These are phyloP conservation scores for Mortierella sp. DNA, from an alignment of 371 early-diverging fungal species.

Conservation along the genomic window DNA sequence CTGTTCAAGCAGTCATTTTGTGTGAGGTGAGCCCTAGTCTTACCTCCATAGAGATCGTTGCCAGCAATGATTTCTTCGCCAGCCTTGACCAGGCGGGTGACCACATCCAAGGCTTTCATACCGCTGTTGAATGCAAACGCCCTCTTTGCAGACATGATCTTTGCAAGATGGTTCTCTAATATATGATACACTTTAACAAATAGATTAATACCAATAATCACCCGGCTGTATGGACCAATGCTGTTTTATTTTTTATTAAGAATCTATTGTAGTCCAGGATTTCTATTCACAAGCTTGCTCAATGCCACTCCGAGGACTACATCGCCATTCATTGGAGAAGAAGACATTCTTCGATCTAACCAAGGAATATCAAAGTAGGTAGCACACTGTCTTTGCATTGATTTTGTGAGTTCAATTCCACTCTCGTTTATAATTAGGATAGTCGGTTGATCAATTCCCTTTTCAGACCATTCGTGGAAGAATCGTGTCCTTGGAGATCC, in stretches of 20 bases:
- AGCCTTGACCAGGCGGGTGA: slow-evolving; percentile 80
- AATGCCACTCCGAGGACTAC: neutral
- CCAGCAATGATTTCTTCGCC: slow-evolving; percentile 92
- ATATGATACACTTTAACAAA: neutral
- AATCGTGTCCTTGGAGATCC: slow-evolving; percentile 1
- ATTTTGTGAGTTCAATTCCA: neutral
- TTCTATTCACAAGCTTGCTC: neutral
- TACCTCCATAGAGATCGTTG: slow-evolving; percentile 91
- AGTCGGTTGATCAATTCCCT: slow-evolving; percentile 33
- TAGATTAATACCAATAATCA: slow-evolving; percentile 1
- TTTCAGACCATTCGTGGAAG: slow-evolving; percentile 6
- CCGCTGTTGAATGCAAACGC: slow-evolving; percentile 87
- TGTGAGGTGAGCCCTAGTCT: neutral
- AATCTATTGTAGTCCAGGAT: neutral
- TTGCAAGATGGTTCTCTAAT: slow-evolving; percentile 86
- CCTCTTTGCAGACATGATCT: slow-evolving; percentile 84
- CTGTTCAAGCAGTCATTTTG: neutral
- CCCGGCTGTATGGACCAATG: too few relatives aligned
- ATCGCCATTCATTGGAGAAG: neutral
- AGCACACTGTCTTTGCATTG: neutral
- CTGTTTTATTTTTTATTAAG: too few relatives aligned
- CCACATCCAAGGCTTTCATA: slow-evolving; percentile 90
- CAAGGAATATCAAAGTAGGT: neutral
- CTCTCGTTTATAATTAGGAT: slow-evolving; percentile 50
- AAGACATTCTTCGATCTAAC: neutral